A percentile compares a stretch with the other conserved stretches of the same genome.
Evolutionary conservation across 2,329 filamentous ascomycete genomes (phyloP).

Genomic region (Plectosphaerella cucumerina): DNA sequence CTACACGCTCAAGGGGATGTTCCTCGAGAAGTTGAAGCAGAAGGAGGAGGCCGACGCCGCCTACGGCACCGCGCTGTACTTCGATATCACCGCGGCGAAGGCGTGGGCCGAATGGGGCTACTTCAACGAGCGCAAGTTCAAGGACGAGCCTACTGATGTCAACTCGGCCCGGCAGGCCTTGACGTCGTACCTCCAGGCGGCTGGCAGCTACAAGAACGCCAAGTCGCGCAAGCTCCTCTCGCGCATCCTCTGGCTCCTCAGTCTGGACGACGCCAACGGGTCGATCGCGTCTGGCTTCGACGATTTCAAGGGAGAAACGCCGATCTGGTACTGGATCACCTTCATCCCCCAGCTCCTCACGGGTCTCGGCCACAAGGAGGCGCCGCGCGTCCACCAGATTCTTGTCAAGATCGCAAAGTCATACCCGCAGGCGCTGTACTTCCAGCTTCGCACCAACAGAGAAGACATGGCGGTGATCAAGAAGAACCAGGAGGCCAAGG

Average conservation of each 20-base stretch:
- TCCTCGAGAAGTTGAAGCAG: slow-evolving; percentile 87
- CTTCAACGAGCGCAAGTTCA: slow-evolving; percentile 96
- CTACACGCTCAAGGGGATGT: slow-evolving; percentile 99
- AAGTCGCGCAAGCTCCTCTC: slow-evolving; percentile 94
- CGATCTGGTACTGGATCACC: slow-evolving; percentile 99
- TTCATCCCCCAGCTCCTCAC: slow-evolving; percentile 96
- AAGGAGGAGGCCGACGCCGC: slow-evolving; percentile 90
- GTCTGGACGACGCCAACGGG: slow-evolving; percentile 83
- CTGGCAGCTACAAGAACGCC: slow-evolving; percentile 93
- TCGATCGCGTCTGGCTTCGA: slow-evolving; percentile 83
- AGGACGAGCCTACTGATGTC: slow-evolving; percentile 78
- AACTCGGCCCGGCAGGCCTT: slow-evolving; percentile 85
- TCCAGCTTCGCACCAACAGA: slow-evolving; percentile 85
- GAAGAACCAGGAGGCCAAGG: slow-evolving; percentile 78
- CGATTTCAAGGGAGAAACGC: slow-evolving; percentile 94
- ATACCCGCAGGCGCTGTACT: slow-evolving; percentile 94
- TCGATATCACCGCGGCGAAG: slow-evolving; percentile 91
- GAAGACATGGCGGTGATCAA: slow-evolving; percentile 93
- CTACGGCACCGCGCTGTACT: slow-evolving; percentile 92
- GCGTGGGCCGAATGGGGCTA: slow-evolving; percentile 99
- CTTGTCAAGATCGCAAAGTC: slow-evolving; percentile 91
- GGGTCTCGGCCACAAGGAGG: slow-evolving; percentile 87
- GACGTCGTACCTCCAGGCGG: slow-evolving; percentile 93
- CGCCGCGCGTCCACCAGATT: slow-evolving; percentile 78
- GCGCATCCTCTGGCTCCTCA: slow-evolving; percentile 91